These are phyloP conservation scores for Tolypocladium tundrense DNA, from an alignment of 2,329 filamentous ascomycete genomes.

Conservation along the genomic window DNA sequence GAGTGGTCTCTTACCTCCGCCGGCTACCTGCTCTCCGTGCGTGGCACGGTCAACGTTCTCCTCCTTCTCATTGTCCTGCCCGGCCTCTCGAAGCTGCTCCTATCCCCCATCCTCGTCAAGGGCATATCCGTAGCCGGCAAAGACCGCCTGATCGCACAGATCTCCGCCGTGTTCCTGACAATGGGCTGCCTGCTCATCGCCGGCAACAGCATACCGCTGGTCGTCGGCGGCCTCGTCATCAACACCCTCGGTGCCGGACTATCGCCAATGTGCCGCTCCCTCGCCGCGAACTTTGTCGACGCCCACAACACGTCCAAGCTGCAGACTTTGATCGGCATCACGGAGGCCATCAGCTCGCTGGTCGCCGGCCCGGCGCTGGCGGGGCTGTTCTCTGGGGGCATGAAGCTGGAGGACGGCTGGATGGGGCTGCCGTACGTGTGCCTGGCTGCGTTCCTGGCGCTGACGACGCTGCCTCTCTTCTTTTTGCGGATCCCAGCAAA, in stretches of 20 bases:
- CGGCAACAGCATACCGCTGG: conserved; percentile 5
- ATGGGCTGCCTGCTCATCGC: conserved; percentile 12
- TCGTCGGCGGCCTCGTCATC: conserved; percentile 13
- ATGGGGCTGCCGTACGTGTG: conserved; percentile 14
- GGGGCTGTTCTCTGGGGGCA: conserved; percentile 13
- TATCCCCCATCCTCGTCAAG: background rate
- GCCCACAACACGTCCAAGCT: conserved; percentile 13
- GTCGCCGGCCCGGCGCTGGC: conserved; percentile 14
- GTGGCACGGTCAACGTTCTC: conserved; percentile 11
- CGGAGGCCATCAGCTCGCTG: conserved; percentile 13
- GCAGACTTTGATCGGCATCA: conserved; percentile 17
- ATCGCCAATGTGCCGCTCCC: conserved; percentile 10
- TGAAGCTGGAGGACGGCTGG: conserved; percentile 12
- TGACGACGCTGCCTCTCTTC: conserved; percentile 1
- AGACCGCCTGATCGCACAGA: conserved; percentile 14
- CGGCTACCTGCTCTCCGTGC: conserved; percentile 12
- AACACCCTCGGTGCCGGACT: conserved; percentile 11
- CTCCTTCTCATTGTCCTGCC: conserved; percentile 9
- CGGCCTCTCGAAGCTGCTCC: conserved; percentile 5
- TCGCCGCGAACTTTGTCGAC: conserved; percentile 9
- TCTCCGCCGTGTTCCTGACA: conserved; percentile 9
- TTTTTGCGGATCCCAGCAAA: background rate
- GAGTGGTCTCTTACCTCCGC: conserved; percentile 11
- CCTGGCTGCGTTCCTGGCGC: conserved; percentile 2
- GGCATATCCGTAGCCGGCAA: conserved; percentile 8